Evolutionary conservation across 2,329 filamentous ascomycete species (phyloP).

Genomic region (Penicillium sp.): DNA sequence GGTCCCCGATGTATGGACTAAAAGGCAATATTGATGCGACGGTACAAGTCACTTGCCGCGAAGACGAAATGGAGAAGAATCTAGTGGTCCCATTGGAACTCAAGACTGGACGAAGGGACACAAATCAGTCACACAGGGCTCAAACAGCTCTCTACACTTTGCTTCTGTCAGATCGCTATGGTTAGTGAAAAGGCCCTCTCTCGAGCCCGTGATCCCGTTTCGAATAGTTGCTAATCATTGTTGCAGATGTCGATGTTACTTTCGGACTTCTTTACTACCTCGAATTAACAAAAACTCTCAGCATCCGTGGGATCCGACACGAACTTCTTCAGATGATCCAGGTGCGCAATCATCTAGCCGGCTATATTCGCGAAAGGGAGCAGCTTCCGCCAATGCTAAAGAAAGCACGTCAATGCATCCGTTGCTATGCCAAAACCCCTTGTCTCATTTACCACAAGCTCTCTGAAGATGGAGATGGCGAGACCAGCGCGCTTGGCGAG

Average conservation of each 20-base stretch:
- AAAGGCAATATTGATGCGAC: conserved; percentile 99
- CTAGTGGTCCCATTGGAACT: conserved; percentile 91
- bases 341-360: conserved; percentile 85
- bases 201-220: neutral
- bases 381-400: conserved; percentile 84
- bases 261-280: conserved; percentile 95
- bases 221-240: conserved; percentile 7
- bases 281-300: conserved; percentile 80
- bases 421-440: conserved; percentile 84
- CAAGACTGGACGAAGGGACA: conserved; percentile 82
- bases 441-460: conserved; percentile 95
- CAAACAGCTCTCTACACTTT: conserved; percentile 95
- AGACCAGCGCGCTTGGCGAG: conserved; percentile 75
- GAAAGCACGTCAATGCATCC: conserved; percentile 75
- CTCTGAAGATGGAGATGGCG: conserved; percentile 76
- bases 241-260: conserved; percentile 74
- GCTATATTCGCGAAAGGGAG: conserved; percentile 77
- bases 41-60: conserved; percentile 78
- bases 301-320: conserved; percentile 79
- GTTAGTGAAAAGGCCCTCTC: conserved; percentile 36
- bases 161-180: conserved; percentile 86
- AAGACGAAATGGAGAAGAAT: conserved; percentile 63
- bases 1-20: conserved; percentile 95
- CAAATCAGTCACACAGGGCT: conserved; percentile 78
- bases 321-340: conserved; percentile 97